Conservation (phyloP, 176 grass and related monocot species). For the Oryza coarctata region DNA sequence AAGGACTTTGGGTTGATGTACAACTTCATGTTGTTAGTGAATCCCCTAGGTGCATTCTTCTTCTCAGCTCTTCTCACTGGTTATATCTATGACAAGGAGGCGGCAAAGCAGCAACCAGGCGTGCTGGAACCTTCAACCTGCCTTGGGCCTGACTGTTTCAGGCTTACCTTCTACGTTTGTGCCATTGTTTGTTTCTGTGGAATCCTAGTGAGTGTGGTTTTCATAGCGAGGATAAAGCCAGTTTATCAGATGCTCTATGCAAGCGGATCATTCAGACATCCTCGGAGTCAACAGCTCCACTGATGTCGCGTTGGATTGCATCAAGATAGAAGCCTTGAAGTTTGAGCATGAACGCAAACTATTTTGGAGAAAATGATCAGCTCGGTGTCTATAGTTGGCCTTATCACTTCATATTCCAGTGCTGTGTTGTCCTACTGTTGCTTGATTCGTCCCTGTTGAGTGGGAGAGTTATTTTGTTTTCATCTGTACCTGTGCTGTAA, state of each 20-base stretch:
- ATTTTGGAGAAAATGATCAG: not conserved
- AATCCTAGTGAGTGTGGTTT: conserved; percentile 54
- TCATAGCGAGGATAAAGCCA: conserved; percentile 70
- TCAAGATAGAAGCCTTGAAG: not conserved
- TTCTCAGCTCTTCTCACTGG: conserved; percentile 91
- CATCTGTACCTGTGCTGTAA: conserved; percentile 25
- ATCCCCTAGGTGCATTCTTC: conserved; percentile 79
- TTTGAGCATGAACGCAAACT: not conserved
- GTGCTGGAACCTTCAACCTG: conserved; percentile 49
- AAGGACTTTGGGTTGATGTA: conserved; percentile 91
- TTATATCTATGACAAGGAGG: conserved; percentile 82
- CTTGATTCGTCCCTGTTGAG: conserved; percentile 9
- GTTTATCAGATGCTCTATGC: conserved; percentile 93
- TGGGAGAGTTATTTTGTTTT: not conserved
- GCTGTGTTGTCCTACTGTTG: not conserved
- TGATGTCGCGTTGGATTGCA: conserved; percentile 23
- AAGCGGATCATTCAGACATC: conserved; percentile 71
- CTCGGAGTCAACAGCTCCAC: conserved; percentile 59
- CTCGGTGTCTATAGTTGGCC: not conserved
- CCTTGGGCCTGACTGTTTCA: conserved; percentile 80
- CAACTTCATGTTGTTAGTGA: conserved; percentile 95
- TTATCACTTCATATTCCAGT: not conserved
- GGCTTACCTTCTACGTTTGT: conserved; percentile 66
- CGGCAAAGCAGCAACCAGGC: conserved; percentile 59
- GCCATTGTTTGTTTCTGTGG: conserved; percentile 68